A percentile compares a stretch with the other conserved stretches of the same genome.
Evolutionary conservation across 1,284 basidiomycete genomes (phyloP).

Genomic region (Trametes sp.): DNA sequence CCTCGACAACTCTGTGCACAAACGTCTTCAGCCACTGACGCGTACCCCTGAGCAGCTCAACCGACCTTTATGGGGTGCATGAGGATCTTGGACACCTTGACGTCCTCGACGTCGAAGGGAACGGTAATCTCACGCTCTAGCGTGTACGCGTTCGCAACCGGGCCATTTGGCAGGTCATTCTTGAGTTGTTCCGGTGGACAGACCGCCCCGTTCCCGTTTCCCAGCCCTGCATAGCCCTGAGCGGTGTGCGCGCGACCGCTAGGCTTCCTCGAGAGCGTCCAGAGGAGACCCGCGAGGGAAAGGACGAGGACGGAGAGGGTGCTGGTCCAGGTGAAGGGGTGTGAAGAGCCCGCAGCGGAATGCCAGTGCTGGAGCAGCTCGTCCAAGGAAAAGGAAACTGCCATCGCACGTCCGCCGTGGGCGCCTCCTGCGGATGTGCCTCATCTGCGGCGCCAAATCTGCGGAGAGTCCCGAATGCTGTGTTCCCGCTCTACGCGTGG

Average conservation of each 20-base stretch:
- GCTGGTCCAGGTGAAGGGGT: constrained; percentile 14
- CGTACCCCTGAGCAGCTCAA: constrained; percentile 24
- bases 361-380: constrained; percentile 17
- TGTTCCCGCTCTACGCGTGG: too few relatives aligned
- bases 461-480: constrained; percentile 6
- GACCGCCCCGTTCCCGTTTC: neutral
- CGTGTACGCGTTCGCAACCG: constrained; percentile 17
- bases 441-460: neutral
- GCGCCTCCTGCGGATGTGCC: constrained; percentile 6
- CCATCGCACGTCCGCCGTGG: constrained; percentile 17
- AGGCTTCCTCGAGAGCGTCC: constrained; percentile 11
- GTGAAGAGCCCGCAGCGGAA: neutral
- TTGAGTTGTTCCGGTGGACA: constrained; percentile 26
- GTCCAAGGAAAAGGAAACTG: constrained; percentile 19
- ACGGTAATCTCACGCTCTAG: constrained; percentile 22
- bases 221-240: neutral
- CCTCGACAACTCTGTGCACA: constrained; percentile 65
- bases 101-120: constrained; percentile 42
- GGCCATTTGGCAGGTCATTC: constrained; percentile 18
- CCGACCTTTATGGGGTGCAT: constrained; percentile 74
- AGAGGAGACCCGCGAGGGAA: constrained; percentile 14
- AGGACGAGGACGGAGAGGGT: constrained; percentile 16
- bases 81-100: constrained; percentile 65
- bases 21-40: constrained; percentile 3
- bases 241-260: too few relatives aligned